These are phyloP conservation scores for Acacia confusa DNA, from an alignment of 306 rosid species.

Conservation along the genomic window DNA sequence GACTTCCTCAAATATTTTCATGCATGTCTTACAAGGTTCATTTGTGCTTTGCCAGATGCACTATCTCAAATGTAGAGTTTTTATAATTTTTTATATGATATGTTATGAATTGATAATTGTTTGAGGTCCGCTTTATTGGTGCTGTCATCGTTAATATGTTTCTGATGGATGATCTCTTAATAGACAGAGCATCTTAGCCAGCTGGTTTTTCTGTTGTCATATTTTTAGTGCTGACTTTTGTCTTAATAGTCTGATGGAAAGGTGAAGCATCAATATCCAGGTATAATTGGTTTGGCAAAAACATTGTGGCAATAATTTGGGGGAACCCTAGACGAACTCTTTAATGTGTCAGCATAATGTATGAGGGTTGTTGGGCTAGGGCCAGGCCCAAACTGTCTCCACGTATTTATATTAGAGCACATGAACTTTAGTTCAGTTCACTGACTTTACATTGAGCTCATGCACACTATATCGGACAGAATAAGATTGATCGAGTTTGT, in stretches of 20 bases:
- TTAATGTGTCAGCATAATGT: neutral
- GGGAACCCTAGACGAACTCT: neutral
- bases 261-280: neutral
- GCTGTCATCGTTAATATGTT: too few relatives aligned
- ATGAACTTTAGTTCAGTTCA: neutral
- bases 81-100: neutral
- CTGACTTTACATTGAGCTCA: neutral
- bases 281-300: neutral
- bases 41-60: neutral
- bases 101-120: neutral
- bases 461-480: neutral
- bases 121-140: too few relatives aligned
- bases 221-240: neutral
- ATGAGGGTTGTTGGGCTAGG: neutral
- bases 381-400: neutral
- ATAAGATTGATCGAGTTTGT: neutral
- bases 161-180: too few relatives aligned
- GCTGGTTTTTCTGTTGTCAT: neutral
- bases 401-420: neutral
- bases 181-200: neutral
- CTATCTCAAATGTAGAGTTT: neutral
- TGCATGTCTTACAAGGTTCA: conserved; percentile 8
- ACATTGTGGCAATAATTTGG: neutral
- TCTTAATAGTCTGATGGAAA: neutral
- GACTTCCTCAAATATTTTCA: neutral